These are phyloP conservation scores for Vigna reflexopilosa DNA, from an alignment of 306 rosid genomes.

Conservation along the genomic window DNA sequence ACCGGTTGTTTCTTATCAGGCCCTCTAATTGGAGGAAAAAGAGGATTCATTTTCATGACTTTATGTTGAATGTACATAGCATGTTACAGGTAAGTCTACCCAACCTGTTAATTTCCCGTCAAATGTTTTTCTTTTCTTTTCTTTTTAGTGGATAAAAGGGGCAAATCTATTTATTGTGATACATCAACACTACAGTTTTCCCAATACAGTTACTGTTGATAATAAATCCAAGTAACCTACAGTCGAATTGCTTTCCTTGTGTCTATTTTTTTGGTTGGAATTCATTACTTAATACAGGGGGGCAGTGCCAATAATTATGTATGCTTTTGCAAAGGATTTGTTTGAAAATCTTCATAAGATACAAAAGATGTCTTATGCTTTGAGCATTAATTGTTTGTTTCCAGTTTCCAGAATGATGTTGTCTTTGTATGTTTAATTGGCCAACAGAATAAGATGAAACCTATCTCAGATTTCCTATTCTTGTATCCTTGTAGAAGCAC, in stretches of 20 bases:
- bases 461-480: conserved; percentile 40
- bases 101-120: conserved; percentile 23
- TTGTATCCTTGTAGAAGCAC: conserved; percentile 71
- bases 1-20: conserved; percentile 54
- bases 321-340: conserved; percentile 25
- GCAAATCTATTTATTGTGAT: neutral
- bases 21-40: conserved; percentile 84
- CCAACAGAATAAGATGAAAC: conserved; percentile 25
- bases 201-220: conserved; percentile 1
- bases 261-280: conserved; percentile 9
- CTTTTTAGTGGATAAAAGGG: conserved; percentile 15
- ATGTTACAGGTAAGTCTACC: conserved; percentile 77
- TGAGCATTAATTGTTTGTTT: conserved; percentile 35
- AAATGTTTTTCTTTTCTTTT: neutral
- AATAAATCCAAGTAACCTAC: neutral
- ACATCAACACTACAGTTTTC: conserved; percentile 18
- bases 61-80: conserved; percentile 93
- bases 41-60: conserved; percentile 97
- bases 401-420: conserved; percentile 20
- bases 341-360: neutral
- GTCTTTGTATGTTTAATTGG: conserved; percentile 32
- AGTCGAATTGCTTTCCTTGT: conserved; percentile 25
- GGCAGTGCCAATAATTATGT: conserved; percentile 12
- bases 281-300: neutral
- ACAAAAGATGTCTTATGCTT: conserved; percentile 11